Percentiles rank a stretch among this genome's conserved stretches.
phyloP scores from a whole-genome alignment of 495 filamentous ascomycete species.

The Aspergillus nidulans region DNA sequence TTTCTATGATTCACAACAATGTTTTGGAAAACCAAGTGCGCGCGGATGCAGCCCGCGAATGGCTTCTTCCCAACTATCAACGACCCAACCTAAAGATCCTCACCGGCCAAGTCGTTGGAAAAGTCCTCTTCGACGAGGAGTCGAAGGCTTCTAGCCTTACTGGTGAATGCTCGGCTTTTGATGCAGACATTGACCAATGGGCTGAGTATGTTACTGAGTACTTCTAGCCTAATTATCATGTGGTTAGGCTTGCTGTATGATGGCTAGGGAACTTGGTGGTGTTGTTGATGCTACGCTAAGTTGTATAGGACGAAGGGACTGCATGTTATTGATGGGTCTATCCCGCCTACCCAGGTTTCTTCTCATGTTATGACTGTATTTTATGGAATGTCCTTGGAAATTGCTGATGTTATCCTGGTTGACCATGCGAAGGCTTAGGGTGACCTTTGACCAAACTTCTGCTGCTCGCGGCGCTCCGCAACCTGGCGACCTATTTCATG shows the following conservation, averaged over 20 bases:
- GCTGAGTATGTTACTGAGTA: conserved; percentile 18
- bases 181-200: conserved; percentile 46
- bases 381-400: conserved; percentile 46
- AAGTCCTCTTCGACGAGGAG: conserved; percentile 30
- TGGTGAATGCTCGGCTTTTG: conserved; percentile 34
- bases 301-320: conserved; percentile 44
- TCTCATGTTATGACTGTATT: conserved; percentile 30
- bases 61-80: conserved; percentile 40
- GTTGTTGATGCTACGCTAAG: conserved; percentile 40
- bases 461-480: no score
- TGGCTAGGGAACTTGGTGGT: conserved; percentile 41
- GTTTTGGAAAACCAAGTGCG: conserved; percentile 21
- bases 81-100: conserved; percentile 45
- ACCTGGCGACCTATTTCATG: no score
- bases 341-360: conserved; percentile 36
- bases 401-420: conserved; percentile 16
- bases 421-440: conserved; percentile 9
- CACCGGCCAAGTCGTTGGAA: conserved; percentile 41
- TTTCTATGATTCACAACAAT: conserved; percentile 27
- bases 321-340: conserved; percentile 42
- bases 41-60: conserved; percentile 43
- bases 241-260: conserved; percentile 45
- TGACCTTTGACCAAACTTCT: no score
- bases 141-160: conserved; percentile 10
- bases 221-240: conserved; percentile 42